phyloP scores from a whole-genome alignment of 257 asterid species.

The Penstemon davidsonii region DNA sequence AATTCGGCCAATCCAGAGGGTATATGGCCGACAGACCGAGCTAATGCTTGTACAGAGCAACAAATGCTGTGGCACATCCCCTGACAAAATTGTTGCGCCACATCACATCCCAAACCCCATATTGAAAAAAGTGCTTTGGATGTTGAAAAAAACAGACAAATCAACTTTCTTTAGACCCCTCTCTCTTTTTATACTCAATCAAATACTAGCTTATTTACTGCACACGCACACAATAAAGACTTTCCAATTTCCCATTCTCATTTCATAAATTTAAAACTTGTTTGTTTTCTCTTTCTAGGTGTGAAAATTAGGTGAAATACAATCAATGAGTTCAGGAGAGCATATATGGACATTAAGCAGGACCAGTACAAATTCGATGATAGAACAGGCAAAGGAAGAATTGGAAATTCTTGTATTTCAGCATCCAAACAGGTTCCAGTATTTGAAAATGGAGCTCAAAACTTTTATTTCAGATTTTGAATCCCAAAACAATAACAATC shows the following conservation, averaged over 20 bases:
- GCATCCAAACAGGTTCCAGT: constrained; percentile 45
- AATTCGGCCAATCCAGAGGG: too few relatives aligned
- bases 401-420: constrained; percentile 53
- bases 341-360: too few relatives aligned
- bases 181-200: too few relatives aligned
- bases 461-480: constrained; percentile 52
- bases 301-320: neutral
- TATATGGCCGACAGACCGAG: too few relatives aligned
- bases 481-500: constrained; percentile 15
- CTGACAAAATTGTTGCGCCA: too few relatives aligned
- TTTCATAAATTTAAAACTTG: neutral
- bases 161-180: too few relatives aligned
- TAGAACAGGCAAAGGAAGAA: constrained; percentile 63
- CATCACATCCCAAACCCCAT: too few relatives aligned
- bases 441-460: constrained; percentile 51
- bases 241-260: neutral
- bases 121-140: too few relatives aligned
- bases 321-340: neutral
- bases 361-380: neutral
- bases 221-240: neutral
- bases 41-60: too few relatives aligned
- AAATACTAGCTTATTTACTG: neutral
- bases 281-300: neutral
- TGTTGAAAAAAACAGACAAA: too few relatives aligned
- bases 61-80: too few relatives aligned